A percentile compares a stretch with the other conserved stretches of the same genome.
phyloP scores from a whole-genome alignment of 2,329 filamentous ascomycete genomes.

The Pyrenophora graminea region DNA sequence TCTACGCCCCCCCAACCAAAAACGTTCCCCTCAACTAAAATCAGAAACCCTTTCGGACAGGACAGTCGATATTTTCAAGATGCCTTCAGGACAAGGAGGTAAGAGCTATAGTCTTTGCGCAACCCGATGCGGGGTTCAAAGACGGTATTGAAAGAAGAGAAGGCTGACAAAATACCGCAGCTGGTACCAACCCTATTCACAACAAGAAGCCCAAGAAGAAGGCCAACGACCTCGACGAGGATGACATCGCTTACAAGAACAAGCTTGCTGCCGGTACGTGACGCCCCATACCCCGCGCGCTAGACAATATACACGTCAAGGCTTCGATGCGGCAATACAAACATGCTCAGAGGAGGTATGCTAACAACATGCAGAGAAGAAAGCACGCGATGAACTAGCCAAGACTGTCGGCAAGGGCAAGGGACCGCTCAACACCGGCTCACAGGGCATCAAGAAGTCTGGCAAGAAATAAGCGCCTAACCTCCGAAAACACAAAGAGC shows the following conservation, averaged over 20 bases:
- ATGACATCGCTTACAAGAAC: slow-evolving; percentile 79
- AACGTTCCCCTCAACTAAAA: slow-evolving; percentile 11
- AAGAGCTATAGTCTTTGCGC: slow-evolving; percentile 23
- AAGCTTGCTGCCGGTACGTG: slow-evolving; percentile 82
- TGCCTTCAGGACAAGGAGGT: slow-evolving; percentile 58
- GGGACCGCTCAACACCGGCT: slow-evolving; percentile 81
- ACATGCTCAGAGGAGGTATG: neutral
- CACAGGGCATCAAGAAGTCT: slow-evolving; percentile 95
- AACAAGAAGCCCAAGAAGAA: slow-evolving; percentile 81
- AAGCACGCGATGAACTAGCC: slow-evolving; percentile 68
- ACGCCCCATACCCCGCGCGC: neutral
- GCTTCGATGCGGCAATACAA: neutral
- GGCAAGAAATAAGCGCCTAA: slow-evolving; percentile 76
- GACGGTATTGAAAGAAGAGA: neutral
- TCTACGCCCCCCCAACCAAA: slow-evolving; percentile 19
- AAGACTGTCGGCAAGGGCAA: slow-evolving; percentile 77
- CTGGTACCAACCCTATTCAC: slow-evolving; percentile 60
- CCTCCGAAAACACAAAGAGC: neutral
- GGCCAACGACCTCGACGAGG: slow-evolving; percentile 81
- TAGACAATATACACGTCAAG: neutral
- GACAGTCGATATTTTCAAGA: slow-evolving; percentile 34
- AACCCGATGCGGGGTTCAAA: slow-evolving; percentile 9
- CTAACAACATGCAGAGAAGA: slow-evolving; percentile 54
- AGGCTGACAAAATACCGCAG: slow-evolving; percentile 41
- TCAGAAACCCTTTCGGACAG: neutral